Percentiles rank a stretch among this genome's conserved stretches.
These are phyloP conservation scores for Leccinum griseonigrum DNA, from an alignment of 1,284 basidiomycete genomes.

Conservation along the genomic window DNA sequence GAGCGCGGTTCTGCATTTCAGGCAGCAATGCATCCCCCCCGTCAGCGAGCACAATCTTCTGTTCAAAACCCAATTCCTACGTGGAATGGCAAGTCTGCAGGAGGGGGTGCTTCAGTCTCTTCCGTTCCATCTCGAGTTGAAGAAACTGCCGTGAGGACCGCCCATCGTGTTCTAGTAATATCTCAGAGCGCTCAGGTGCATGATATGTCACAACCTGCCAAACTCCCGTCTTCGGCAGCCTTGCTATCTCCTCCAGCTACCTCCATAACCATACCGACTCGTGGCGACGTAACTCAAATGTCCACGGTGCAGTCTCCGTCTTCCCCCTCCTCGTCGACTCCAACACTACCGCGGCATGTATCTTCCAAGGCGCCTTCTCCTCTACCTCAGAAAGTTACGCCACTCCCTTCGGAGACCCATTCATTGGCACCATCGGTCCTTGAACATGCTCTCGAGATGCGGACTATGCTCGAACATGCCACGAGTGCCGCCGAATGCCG, in stretches of 20 bases:
- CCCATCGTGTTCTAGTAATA: slow-evolving; percentile 2
- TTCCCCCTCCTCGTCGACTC: slow-evolving; percentile 2
- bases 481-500: slow-evolving; percentile 81
- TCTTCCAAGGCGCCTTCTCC: slow-evolving; percentile 20
- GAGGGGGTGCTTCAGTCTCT: slow-evolving; percentile 12
- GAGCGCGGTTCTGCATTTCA: slow-evolving; percentile 28
- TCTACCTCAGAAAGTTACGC: slow-evolving; percentile 9
- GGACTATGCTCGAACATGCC: slow-evolving; percentile 65
- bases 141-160: neutral
- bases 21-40: slow-evolving; percentile 11
- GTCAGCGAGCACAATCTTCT: slow-evolving; percentile 30
- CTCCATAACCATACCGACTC: slow-evolving; percentile 8
- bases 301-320: neutral
- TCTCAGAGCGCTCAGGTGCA: slow-evolving; percentile 10
- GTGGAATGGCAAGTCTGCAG: slow-evolving; percentile 18
- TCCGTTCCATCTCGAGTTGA: slow-evolving; percentile 7
- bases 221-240: slow-evolving; percentile 5
- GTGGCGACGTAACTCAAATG: slow-evolving; percentile 2
- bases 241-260: slow-evolving; percentile 5
- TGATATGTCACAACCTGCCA: slow-evolving; percentile 5
- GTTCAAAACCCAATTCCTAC: slow-evolving; percentile 33
- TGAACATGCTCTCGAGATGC: slow-evolving; percentile 61
- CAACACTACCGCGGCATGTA: slow-evolving; percentile 7
- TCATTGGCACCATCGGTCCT: slow-evolving; percentile 20
- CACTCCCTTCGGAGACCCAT: slow-evolving; percentile 3